Base-by-base conservation (phyloP, 768 basidiomycete species). In the Clavaria fumosa region DNA sequence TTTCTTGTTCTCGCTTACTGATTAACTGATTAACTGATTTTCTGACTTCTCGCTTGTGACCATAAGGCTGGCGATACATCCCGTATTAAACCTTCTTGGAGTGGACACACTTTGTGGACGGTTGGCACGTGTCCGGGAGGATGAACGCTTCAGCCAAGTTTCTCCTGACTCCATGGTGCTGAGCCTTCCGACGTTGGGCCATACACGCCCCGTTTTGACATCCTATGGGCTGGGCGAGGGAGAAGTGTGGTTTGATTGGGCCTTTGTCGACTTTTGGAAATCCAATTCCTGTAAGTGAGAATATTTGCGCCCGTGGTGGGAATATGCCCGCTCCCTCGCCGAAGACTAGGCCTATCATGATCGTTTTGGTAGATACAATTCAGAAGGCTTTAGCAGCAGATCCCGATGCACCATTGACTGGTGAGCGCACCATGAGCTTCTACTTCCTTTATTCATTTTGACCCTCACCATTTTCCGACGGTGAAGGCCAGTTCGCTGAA, bases 221-320 rank as follows among this genome's bases (percentile, higher is more conserved):
- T 46, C 53, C 7, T 60, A 63, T 34, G 48, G 47, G 23, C 60
- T 63, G 36, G 74, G 74, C 43, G 80, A 84, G 49, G 83, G 75
- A 19, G 88, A 90, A 57, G 67, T 95, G 26, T 97, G 95, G 95
- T 84, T 97, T 51, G 91, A 97, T 55, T 97, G 91, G 88, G 72
- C 79, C 0, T 97, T 97, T 57, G 75, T 95, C 4, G 95, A 99
- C 56, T 99, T 96, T 55, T 91, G 88, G 82, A 97, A 97, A 61
- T 90, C 86, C 32, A 91, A 93, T 51, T 95, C 90, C 51, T 86
- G 93, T 93, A 48, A 53, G 83, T 32, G 41, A 17, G n/a, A n/a
- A n/a, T n/a, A n/a, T n/a, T n/a, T n/a, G n/a, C n/a, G n/a, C n/a
- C n/a, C n/a, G n/a, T n/a, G n/a, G n/a, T n/a, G n/a, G n/a, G n/a